Base-by-base conservation (phyloP, 371 early-diverging fungal species). In the Mucor lusitanicus region DNA sequence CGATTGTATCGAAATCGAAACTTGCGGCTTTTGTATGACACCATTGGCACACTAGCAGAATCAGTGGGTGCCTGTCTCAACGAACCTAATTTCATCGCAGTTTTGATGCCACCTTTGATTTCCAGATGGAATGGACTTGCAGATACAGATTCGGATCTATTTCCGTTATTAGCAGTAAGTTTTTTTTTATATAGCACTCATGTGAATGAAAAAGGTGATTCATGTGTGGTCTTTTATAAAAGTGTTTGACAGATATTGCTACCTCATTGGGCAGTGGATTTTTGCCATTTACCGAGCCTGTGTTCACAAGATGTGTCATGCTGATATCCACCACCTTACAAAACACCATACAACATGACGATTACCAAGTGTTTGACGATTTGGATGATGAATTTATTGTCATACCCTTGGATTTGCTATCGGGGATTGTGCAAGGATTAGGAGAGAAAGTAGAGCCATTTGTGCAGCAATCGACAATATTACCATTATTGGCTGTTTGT, bases 21-120 rank as follows among this genome's bases (percentile, higher is more conserved):
- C 80, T 73, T 97, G 68, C 76, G 92, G 9, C 89, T 95, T 33
- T 80, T 97, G 55, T 97, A 95, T 78, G 99, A 98, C 70, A 95
- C 95, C 6, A 89, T 97, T 21, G 95, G 95, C 7, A 96, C 97
- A 4, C 81, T 98, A 23, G 97, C 97, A 11, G 97, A 96, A 72
- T 86, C 93, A 3, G 96, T 96, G 6, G 95, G 92, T 0, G 63
- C 76, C 23, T 92, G 88, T 61, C 85, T 98, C 19, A 92, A 90
- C 75, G 84, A 91, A 63, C 93, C 89, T 39, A 80, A 83, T 44
- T 92, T 81, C 70, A 86, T 95, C 35, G 83, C 90, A 19, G 60
- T 90, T 11, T 75, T 97, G 70, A 94, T 98, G 94, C 91, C 91
- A 0, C 92, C 93, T 21, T 80, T 98, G 60, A 85, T 94, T 28